Conservation (phyloP, 2,329 filamentous ascomycete species). For the Sarocladiaceae sp. region DNA sequence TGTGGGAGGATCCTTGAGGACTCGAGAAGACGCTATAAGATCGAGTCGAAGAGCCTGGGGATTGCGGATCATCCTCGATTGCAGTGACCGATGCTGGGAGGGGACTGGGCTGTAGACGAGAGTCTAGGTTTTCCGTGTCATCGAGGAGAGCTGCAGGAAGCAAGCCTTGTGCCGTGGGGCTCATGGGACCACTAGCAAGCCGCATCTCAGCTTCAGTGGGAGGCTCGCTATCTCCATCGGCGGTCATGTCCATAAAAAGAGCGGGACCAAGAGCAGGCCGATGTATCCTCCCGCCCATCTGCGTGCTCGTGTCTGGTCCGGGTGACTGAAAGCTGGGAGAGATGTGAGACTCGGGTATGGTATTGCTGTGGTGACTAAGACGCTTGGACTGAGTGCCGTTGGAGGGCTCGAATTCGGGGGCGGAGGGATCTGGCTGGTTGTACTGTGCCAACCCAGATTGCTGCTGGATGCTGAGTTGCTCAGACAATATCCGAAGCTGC, state of each 20-base stretch:
- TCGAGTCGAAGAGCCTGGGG: slow-evolving; percentile 52
- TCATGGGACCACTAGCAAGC: slow-evolving; percentile 62
- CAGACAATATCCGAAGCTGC: slow-evolving; percentile 38
- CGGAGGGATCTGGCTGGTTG: slow-evolving; percentile 34
- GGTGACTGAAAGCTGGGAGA: slow-evolving; percentile 8
- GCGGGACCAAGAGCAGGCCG: slow-evolving; percentile 42
- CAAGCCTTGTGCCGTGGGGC: slow-evolving; percentile 67
- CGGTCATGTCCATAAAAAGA: slow-evolving; percentile 44
- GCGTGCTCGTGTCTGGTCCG: slow-evolving; percentile 5
- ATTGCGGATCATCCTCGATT: slow-evolving; percentile 44
- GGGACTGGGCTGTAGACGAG: slow-evolving; percentile 26
- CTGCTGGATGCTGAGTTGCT: slow-evolving; percentile 39
- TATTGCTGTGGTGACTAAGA: slow-evolving; percentile 42
- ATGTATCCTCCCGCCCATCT: not conserved
- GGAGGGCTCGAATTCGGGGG: slow-evolving; percentile 21
- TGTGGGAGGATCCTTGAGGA: slow-evolving; percentile 53
- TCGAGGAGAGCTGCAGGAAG: slow-evolving; percentile 63
- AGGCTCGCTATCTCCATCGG: slow-evolving; percentile 28
- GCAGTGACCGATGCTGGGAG: slow-evolving; percentile 23
- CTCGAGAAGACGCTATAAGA: slow-evolving; percentile 55
- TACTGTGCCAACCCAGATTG: slow-evolving; percentile 38
- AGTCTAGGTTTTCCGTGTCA: slow-evolving; percentile 56
- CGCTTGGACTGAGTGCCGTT: slow-evolving; percentile 28
- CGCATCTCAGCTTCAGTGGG: slow-evolving; percentile 59
- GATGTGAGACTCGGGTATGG: slow-evolving; percentile 30